phyloP scores from a whole-genome alignment of 2,329 filamentous ascomycete genomes.

The Cercospora zeae-maydis region DNA sequence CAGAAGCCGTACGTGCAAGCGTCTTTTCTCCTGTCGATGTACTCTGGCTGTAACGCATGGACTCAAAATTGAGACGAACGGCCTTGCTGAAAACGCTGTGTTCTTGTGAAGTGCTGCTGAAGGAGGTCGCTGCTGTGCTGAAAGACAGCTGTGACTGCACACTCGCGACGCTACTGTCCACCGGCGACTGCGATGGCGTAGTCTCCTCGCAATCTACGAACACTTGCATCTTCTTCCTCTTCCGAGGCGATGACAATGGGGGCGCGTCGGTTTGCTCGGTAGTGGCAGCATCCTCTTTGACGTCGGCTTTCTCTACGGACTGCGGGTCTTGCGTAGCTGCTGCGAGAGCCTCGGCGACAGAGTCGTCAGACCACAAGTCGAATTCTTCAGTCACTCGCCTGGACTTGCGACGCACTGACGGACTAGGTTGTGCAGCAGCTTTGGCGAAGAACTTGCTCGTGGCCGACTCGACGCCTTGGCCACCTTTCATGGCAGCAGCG shows the following conservation, averaged over 20 bases:
- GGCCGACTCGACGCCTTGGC: constrained; percentile 30
- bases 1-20: constrained; percentile 15
- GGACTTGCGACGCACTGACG: constrained; percentile 39
- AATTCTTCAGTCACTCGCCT: constrained; percentile 40
- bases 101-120: constrained; percentile 18
- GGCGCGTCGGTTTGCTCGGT: constrained; percentile 18
- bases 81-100: constrained; percentile 27
- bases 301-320: constrained; percentile 18
- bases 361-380: constrained; percentile 49
- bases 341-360: constrained; percentile 44
- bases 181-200: constrained; percentile 1
- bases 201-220: constrained; percentile 21
- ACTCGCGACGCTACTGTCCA: constrained; percentile 11
- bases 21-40: constrained; percentile 11
- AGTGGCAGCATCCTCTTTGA: constrained; percentile 12
- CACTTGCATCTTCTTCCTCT: constrained; percentile 32
- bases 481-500: constrained; percentile 30
- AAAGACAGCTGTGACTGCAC: constrained; percentile 12
- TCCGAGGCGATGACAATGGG: constrained; percentile 24
- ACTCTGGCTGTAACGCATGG: constrained; percentile 18
- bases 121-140: constrained; percentile 29
- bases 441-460: constrained; percentile 47
- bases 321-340: constrained; percentile 23
- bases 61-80: constrained; percentile 24
- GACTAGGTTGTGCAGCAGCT: constrained; percentile 38